Conservation (phyloP, 345 rosid genomes). For the Alliaria petiolata region DNA sequence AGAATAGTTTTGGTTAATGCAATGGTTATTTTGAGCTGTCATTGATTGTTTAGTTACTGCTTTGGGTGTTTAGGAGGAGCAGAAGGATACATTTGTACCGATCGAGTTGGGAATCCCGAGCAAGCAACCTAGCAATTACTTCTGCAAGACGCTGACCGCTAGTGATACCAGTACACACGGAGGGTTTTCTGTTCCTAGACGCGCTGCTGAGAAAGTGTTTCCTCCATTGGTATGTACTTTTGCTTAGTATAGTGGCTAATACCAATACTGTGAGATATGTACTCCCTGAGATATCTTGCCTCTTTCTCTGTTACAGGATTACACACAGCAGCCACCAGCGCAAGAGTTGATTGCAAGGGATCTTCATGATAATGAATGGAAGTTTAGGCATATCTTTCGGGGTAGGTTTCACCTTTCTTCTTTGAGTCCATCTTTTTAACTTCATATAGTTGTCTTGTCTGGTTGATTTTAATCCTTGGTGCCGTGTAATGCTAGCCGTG, state of each 20-base stretch:
- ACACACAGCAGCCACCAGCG: slow-evolving; percentile 31
- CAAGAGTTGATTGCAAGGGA: slow-evolving; percentile 40
- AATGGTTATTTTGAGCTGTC: neutral
- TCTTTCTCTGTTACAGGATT: slow-evolving; percentile 23
- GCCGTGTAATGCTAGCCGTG: neutral
- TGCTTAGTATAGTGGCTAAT: neutral
- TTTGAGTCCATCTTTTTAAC: neutral
- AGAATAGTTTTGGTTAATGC: neutral
- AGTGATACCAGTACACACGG: slow-evolving; percentile 74
- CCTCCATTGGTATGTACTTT: slow-evolving; percentile 51
- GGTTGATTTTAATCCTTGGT: neutral
- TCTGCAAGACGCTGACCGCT: slow-evolving; percentile 51
- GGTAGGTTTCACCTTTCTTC: slow-evolving; percentile 23
- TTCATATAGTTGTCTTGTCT: neutral
- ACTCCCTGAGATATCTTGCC: neutral
- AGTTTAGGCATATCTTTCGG: slow-evolving; percentile 40
- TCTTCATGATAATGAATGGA: slow-evolving; percentile 44
- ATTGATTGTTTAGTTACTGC: neutral
- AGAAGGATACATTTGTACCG: slow-evolving; percentile 44
- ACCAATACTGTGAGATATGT: neutral
- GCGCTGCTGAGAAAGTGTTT: slow-evolving; percentile 70
- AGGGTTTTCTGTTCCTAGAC: slow-evolving; percentile 75
- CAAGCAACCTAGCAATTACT: slow-evolving; percentile 49
- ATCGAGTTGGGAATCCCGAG: slow-evolving; percentile 46
- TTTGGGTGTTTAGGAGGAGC: slow-evolving; percentile 38